phyloP scores from a whole-genome alignment of 805 yeast species.

The Yarrowia deformans region DNA sequence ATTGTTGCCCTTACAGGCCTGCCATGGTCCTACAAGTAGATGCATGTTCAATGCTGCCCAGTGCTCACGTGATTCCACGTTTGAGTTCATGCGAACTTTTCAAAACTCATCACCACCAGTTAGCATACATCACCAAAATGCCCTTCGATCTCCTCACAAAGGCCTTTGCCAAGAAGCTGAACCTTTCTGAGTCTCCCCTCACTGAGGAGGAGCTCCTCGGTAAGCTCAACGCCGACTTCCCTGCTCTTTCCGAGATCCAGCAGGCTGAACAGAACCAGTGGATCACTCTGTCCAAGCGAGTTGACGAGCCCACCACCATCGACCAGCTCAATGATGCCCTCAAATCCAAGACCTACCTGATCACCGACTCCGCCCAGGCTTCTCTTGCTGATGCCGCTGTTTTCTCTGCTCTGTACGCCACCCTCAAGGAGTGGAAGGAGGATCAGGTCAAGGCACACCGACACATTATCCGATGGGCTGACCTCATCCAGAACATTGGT shows the following conservation, averaged over 20 bases:
- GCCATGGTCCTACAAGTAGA: neutral
- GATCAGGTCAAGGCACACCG: slow-evolving; percentile 69
- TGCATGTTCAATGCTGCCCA: neutral
- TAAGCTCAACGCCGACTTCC: slow-evolving; percentile 38
- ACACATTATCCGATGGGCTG: slow-evolving; percentile 93
- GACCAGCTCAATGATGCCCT: slow-evolving; percentile 70
- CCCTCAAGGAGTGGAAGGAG: slow-evolving; percentile 63
- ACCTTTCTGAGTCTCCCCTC: slow-evolving; percentile 42
- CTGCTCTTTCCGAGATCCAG: slow-evolving; percentile 53
- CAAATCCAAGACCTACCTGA: slow-evolving; percentile 71
- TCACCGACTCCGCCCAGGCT: slow-evolving; percentile 63
- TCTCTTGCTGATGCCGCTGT: slow-evolving; percentile 74
- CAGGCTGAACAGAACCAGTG: slow-evolving; percentile 81
- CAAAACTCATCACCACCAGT: slow-evolving; percentile 25
- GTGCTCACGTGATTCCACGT: slow-evolving; percentile 19
- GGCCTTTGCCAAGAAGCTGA: slow-evolving; percentile 47
- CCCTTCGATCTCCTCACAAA: slow-evolving; percentile 45
- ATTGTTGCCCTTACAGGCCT: neutral
- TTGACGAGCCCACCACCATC: slow-evolving; percentile 59
- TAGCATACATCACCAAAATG: slow-evolving; percentile 40
- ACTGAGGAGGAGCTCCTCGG: slow-evolving; percentile 39
- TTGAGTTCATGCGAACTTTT: slow-evolving; percentile 37
- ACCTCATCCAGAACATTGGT: slow-evolving; percentile 74
- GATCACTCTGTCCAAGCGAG: slow-evolving; percentile 70
- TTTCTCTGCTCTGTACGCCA: slow-evolving; percentile 69